Evolutionary conservation across 1,284 basidiomycete species (phyloP).

Genomic region (Cutaneotrichosporon mucoides): DNA sequence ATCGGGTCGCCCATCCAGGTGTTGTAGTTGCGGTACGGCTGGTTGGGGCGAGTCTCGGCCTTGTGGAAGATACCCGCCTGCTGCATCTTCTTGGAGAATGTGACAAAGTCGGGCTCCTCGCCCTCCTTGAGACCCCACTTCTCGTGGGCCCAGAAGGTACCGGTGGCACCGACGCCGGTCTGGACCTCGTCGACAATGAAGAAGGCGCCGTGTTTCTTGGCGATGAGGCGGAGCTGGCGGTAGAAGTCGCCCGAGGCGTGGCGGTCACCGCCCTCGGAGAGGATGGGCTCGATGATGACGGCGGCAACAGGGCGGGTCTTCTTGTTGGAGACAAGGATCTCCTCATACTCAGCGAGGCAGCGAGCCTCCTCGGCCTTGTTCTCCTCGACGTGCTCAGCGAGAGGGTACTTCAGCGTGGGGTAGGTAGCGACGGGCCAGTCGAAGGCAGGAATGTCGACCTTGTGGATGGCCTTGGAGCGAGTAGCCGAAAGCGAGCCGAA

Average conservation of each 20-base stretch:
- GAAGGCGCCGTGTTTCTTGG: constrained; percentile 53
- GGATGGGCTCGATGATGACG: constrained; percentile 57
- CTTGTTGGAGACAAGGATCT: constrained; percentile 44
- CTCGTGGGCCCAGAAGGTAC: constrained; percentile 58
- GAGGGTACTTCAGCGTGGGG: constrained; percentile 55
- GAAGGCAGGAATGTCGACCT: constrained; percentile 57
- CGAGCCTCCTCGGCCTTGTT: constrained; percentile 48
- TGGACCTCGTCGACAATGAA: constrained; percentile 56
- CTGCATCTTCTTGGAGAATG: constrained; percentile 56
- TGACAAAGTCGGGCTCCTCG: constrained; percentile 55
- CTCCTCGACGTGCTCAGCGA: constrained; percentile 48
- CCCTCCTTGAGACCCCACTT: constrained; percentile 53
- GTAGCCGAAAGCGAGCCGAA: constrained; percentile 55
- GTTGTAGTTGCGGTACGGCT: constrained; percentile 53
- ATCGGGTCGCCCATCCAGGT: constrained; percentile 53
- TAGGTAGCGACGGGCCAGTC: constrained; percentile 56
- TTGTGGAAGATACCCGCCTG: constrained; percentile 54
- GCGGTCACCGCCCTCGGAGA: constrained; percentile 57
- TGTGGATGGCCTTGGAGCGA: constrained; percentile 54
- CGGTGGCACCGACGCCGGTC: constrained; percentile 56
- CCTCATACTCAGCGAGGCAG: constrained; percentile 41
- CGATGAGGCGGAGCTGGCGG: constrained; percentile 51
- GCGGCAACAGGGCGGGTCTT: constrained; percentile 53
- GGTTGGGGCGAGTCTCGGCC: constrained; percentile 51
- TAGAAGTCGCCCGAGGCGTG: constrained; percentile 56